A percentile compares a stretch with the other conserved stretches of the same genome.
Evolutionary conservation across 2,329 filamentous ascomycete species (phyloP).

Genomic region (Beauveria asiatica): DNA sequence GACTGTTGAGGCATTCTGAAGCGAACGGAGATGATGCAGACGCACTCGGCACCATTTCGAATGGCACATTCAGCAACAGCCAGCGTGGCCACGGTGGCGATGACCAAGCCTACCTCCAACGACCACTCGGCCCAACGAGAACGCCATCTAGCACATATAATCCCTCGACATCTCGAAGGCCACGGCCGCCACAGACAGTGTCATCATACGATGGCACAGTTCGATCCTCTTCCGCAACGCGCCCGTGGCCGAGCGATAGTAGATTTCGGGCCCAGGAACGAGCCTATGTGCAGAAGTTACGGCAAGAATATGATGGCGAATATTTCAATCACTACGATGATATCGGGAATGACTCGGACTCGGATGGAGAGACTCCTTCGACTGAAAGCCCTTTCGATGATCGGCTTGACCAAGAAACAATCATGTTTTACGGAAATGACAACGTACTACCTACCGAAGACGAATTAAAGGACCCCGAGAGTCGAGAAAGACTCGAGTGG

Average conservation of each 20-base stretch:
- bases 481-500: constrained; percentile 89
- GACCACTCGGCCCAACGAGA: constrained; percentile 59
- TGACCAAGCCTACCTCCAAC: constrained; percentile 38
- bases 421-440: constrained; percentile 88
- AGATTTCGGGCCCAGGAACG: constrained; percentile 63
- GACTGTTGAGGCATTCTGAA: constrained; percentile 36
- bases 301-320: constrained; percentile 56
- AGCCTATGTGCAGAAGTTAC: constrained; percentile 86
- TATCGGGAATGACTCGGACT: constrained; percentile 69
- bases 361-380: constrained; percentile 83
- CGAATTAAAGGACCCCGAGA: constrained; percentile 79
- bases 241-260: constrained; percentile 36
- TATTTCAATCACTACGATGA: constrained; percentile 64
- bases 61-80: constrained; percentile 31
- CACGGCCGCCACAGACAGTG: constrained; percentile 30
- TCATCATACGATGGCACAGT: constrained; percentile 36
- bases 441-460: constrained; percentile 82
- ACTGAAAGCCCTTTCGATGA: constrained; percentile 81
- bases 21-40: constrained; percentile 16
- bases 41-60: constrained; percentile 29
- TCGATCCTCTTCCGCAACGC: constrained; percentile 45
- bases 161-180: constrained; percentile 51
- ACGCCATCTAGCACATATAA: constrained; percentile 77
- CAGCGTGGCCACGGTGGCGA: constrained; percentile 29
- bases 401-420: constrained; percentile 80